Evolutionary conservation across 352 stramenopile species (phyloP).

Genomic region (Lagenidium giganteum): DNA sequence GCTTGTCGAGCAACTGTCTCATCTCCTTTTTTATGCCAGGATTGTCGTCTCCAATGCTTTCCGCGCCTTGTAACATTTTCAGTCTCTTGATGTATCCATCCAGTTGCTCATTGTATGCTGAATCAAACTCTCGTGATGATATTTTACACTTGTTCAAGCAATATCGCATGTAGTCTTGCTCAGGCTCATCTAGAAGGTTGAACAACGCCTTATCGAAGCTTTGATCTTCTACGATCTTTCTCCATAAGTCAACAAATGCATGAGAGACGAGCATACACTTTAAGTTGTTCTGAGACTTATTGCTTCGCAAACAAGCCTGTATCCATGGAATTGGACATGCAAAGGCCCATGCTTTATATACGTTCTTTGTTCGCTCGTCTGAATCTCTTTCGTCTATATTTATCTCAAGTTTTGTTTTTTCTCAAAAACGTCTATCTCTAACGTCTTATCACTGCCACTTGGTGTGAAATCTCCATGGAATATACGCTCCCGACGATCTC

Average conservation of each 20-base stretch:
- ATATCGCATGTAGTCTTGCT: neutral
- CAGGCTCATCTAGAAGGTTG: neutral
- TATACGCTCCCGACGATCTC: too few species aligned
- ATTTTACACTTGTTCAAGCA: neutral
- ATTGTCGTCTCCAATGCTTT: neutral
- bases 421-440: neutral
- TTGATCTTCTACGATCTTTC: neutral
- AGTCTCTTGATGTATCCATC: neutral
- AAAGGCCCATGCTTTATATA: neutral
- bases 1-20: neutral
- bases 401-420: neutral
- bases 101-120: neutral
- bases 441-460: too few species aligned
- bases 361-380: neutral
- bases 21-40: neutral
- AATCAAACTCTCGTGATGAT: neutral
- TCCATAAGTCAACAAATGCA: neutral
- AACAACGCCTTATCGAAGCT: neutral
- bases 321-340: neutral
- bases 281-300: neutral
- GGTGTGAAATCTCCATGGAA: too few species aligned
- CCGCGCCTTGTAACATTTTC: neutral
- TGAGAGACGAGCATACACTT: too few species aligned
- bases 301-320: neutral
- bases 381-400: neutral